Evolutionary conservation across 2,329 filamentous ascomycete species (phyloP), one percentile per base, ranked within the genome.

Genomic region (Aspergillus sp.): DNA sequence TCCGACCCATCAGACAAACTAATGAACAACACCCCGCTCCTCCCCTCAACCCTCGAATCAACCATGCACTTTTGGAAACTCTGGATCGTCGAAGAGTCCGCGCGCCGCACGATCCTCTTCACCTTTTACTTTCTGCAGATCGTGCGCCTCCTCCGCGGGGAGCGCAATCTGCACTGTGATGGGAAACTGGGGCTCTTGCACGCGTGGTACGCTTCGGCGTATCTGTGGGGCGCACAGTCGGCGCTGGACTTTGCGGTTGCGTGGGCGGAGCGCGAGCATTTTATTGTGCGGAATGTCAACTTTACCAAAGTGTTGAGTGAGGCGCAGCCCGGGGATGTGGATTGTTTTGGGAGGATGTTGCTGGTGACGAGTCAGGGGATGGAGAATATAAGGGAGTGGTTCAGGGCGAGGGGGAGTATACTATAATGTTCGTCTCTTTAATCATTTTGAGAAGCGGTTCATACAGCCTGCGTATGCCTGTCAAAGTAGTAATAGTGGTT

Each of bases 11-110:
- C 38, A 28, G 22, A 41, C 31, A 51, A 61, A 5, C 59, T 66
- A 19, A 38, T 38, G 3, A 50, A 60, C 5, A 48, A 61, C 19
- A 41, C 64, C 0, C 60, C 54, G 0, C 11, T 58, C 45, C 43
- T 67, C 1, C 57, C 72, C 0, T 62, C 80, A 5, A 71, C 80
- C 0, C 67, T 84, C 3, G 77, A 76, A 9, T 74, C 78, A 0
- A 78, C 79, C 1, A 77, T 75, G 19, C 65, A 75, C 0, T 83
- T 83, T 49, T 87, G 84, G 84, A 69, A 73, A 7, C 74, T 77
- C 1, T 87, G 83, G 82, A 72, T 84, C 3, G 75, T 85, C 22
- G 78, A 84, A 11, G 85, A 87, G 68, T 85, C 84, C 0, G 75
- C 80, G 1, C 79, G 84, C 2, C 81, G 85, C 17, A 87, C 84